Conservation (phyloP, 1,139 yeast genomes). For the Candida sp. region DNA sequence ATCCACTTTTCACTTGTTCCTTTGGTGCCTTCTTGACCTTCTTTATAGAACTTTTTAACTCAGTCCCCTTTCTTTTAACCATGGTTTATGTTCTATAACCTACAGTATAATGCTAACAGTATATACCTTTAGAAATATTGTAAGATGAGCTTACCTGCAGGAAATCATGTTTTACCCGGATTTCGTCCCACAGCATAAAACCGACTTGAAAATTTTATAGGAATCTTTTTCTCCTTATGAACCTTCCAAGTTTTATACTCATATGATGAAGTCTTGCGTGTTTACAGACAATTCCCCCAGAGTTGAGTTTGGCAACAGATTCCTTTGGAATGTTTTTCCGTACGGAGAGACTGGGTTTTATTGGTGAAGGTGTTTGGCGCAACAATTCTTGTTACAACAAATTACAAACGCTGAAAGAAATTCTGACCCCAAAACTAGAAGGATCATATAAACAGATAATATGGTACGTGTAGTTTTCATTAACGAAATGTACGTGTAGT, state of each 20-base stretch:
- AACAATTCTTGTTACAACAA: constrained; percentile 53
- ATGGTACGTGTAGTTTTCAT: no score
- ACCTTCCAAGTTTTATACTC: constrained; percentile 57
- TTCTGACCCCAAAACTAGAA: constrained; percentile 35
- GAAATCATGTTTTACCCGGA: constrained; percentile 18
- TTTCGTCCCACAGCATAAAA: constrained; percentile 10
- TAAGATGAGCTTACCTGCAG: constrained; percentile 3
- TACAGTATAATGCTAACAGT: no score
- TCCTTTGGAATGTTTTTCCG: constrained; percentile 37
- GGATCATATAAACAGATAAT: no score
- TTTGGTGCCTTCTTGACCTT: background rate
- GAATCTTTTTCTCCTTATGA: constrained; percentile 26
- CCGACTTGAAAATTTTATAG: background rate
- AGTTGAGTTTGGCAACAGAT: constrained; percentile 37
- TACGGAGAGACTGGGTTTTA: constrained; percentile 43
- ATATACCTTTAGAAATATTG: background rate
- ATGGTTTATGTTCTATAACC: no score
- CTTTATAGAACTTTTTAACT: background rate
- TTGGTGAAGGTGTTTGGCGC: constrained; percentile 65
- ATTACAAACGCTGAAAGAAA: constrained; percentile 42
- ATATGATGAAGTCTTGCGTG: constrained; percentile 64
- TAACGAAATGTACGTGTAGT: no score
- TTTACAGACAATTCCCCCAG: constrained; percentile 47
- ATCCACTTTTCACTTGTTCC: background rate
- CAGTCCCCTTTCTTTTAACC: constrained; percentile 12